Evolutionary conservation across 371 early-diverging fungal species (phyloP), one percentile per base, ranked within the genome.

Genomic region (Saksenaea vasiformis): DNA sequence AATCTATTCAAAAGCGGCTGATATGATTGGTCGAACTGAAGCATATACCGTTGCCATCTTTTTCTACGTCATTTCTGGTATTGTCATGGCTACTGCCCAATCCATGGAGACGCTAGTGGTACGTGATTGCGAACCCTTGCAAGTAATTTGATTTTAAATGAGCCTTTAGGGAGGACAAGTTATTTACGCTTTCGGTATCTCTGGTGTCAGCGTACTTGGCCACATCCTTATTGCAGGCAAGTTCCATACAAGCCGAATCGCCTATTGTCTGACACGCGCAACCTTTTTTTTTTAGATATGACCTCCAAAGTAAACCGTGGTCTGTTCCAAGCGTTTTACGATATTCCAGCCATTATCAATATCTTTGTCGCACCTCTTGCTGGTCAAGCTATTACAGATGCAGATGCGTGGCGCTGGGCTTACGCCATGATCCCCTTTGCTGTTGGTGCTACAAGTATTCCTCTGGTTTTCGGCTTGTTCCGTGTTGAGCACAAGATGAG

Each of bases 171-270:
- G 72, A 5, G 81, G 79, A 19, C 79, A 78, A 62, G 76, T 81
- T 5, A 10, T 68, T 0, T 78, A 74, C 41, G 77, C 77, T 14
- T 70, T 81, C 11, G 79, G 81, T 47, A 65, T 69, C 35, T 72
- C 79, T 1, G 81, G 78, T 56, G 72, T 72, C 53, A 60, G 62
- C 26, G 67, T 75, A 26, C 53, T 81, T 22, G 77, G 77, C 14
- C 79, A 75, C 31, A 69, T 81, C 39, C 65, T 81, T 36, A 77
- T 81, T 64, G 77, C 76, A n/a, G 78, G 77, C 77, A 73, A 54
- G 9, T 8, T 11, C 13, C 14, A 41, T 24, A 31, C 19, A 7
- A 53, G n/a, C 8, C 2, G 35, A 10, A 60, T 8, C 2, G 17
- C 22, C 19, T 14, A 11, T 24, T 1, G 8, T 53, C 35, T 53